Evolutionary conservation across 2,329 filamentous ascomycete genomes (phyloP).

Genomic region (Colletotrichum melonis): DNA sequence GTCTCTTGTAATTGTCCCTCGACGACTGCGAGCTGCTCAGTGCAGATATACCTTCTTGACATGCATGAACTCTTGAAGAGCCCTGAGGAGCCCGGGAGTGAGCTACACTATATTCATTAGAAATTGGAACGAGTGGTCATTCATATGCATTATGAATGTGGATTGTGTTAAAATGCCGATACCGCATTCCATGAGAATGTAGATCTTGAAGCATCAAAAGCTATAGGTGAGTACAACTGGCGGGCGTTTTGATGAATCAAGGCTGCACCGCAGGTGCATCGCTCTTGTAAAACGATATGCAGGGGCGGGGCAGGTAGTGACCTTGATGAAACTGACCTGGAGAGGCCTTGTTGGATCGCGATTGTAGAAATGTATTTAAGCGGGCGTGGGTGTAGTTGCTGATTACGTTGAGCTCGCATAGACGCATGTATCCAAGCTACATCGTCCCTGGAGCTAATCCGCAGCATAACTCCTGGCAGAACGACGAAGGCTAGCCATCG

Average conservation of each 20-base stretch:
- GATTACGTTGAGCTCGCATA: constrained; percentile 5
- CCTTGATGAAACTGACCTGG: neutral
- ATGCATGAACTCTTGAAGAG: neutral
- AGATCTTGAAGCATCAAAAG: too few relatives aligned
- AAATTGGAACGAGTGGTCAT: too few relatives aligned
- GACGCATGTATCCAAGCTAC: constrained; percentile 15
- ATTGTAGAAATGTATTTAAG: neutral
- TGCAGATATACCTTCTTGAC: neutral
- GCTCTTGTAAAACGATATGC: neutral
- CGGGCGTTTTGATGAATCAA: neutral
- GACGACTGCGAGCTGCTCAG: neutral
- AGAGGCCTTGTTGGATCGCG: neutral
- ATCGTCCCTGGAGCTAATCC: constrained; percentile 14
- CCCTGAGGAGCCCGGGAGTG: neutral
- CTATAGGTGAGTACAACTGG: too few relatives aligned
- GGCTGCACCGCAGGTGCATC: neutral
- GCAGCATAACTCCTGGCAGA: constrained; percentile 8
- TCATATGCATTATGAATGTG: neutral
- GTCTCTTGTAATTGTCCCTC: neutral
- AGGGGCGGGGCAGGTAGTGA: neutral
- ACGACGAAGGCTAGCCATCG: constrained; percentile 27
- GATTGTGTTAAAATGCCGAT: neutral
- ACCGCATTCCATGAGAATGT: too few relatives aligned
- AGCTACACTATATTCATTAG: neutral
- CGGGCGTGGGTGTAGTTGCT: neutral